Conservation (phyloP, 1,284 basidiomycete species). For the Prillingera fragicola region DNA sequence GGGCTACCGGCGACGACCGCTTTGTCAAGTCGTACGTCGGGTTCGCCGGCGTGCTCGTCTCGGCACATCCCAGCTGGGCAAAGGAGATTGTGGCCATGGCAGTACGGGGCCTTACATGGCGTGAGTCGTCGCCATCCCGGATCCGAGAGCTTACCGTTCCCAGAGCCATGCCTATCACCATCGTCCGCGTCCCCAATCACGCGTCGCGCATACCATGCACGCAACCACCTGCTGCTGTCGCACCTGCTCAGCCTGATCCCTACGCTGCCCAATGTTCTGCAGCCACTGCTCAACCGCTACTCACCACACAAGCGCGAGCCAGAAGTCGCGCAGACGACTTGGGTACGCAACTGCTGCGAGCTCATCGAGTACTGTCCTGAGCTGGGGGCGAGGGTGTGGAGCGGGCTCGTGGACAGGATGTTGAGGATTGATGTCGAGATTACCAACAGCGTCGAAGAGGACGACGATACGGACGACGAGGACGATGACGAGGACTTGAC, state of each 20-base stretch:
- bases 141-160: not conserved
- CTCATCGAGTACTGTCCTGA: constrained; percentile 87
- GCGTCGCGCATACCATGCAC: constrained; percentile 74
- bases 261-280: constrained; percentile 76
- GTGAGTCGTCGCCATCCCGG: constrained; percentile 65
- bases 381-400: constrained; percentile 75
- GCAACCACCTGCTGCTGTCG: constrained; percentile 75
- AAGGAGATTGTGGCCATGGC: constrained; percentile 74
- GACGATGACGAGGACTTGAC: constrained; percentile 56
- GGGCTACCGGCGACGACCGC: constrained; percentile 72
- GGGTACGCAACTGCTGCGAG: constrained; percentile 82
- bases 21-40: constrained; percentile 81
- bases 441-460: constrained; percentile 87
- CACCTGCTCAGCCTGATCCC: constrained; percentile 85
- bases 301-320: constrained; percentile 93
- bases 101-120: constrained; percentile 78
- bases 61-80: constrained; percentile 88
- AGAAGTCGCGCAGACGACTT: constrained; percentile 75
- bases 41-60: constrained; percentile 87
- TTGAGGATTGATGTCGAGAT: constrained; percentile 98
- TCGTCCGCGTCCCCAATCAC: constrained; percentile 53
- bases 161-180: constrained; percentile 24
- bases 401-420: constrained; percentile 80
- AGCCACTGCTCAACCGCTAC: constrained; percentile 72
- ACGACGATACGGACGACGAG: constrained; percentile 64